A percentile compares a stretch with the other conserved stretches of the same genome.
phyloP scores from a whole-genome alignment of 306 rosid genomes.

The Glycine soja region DNA sequence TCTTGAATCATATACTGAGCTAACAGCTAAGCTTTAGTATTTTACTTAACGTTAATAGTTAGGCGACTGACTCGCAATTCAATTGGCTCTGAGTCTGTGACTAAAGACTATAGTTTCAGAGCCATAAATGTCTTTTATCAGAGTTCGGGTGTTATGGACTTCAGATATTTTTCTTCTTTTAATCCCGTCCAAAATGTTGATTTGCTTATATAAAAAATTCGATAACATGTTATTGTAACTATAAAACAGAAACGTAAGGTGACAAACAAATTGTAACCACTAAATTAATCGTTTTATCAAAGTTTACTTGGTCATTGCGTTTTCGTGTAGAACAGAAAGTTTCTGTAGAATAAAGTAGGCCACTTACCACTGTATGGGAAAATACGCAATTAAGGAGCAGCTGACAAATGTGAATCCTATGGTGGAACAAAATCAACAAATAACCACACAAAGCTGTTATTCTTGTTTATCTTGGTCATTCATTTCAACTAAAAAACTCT shows the following conservation, averaged over 20 bases:
- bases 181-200: neutral
- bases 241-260: neutral
- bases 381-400: neutral
- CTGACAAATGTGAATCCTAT: neutral
- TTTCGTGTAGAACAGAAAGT: neutral
- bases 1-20: no score
- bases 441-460: neutral
- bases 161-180: neutral
- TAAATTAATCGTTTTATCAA: neutral
- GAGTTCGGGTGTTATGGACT: neutral
- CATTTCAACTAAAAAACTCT: neutral
- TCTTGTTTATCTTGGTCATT: neutral
- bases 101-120: neutral
- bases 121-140: neutral
- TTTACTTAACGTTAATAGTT: neutral
- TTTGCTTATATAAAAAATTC: neutral
- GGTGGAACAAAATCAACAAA: neutral
- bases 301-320: neutral
- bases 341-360: neutral
- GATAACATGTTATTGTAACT: neutral
- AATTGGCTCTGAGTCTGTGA: neutral
- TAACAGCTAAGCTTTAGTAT: neutral
- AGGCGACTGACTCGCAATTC: neutral
- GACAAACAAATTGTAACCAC: neutral
- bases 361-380: neutral